phyloP scores from a whole-genome alignment of 2,329 filamentous ascomycete genomes.

The Claviceps spartinae region DNA sequence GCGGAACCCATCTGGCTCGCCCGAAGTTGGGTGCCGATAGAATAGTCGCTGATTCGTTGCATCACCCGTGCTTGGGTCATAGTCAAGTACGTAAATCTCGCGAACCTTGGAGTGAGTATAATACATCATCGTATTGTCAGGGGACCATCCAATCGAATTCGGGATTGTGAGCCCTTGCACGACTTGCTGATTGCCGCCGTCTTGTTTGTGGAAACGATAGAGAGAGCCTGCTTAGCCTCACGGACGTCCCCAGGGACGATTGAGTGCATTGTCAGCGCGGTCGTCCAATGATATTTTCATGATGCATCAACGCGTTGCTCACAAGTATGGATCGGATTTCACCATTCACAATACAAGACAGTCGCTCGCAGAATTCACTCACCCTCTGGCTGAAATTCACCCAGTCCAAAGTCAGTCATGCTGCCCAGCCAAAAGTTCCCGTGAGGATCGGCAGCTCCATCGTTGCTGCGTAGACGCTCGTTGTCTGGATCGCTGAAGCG shows the following conservation, averaged over 20 bases:
- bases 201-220: slow-evolving; percentile 50
- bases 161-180: slow-evolving; percentile 60
- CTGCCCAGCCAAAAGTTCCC: slow-evolving; percentile 76
- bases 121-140: slow-evolving; percentile 60
- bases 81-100: slow-evolving; percentile 64
- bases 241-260: neutral
- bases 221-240: slow-evolving; percentile 44
- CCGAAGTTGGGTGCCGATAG: slow-evolving; percentile 52
- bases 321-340: neutral
- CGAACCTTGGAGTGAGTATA: slow-evolving; percentile 65
- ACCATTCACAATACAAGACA: no score
- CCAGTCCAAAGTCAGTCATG: slow-evolving; percentile 61
- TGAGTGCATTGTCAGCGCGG: neutral
- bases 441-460: slow-evolving; percentile 66
- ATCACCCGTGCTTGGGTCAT: slow-evolving; percentile 47
- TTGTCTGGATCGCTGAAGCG: slow-evolving; percentile 31
- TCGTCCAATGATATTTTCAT: neutral
- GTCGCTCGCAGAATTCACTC: slow-evolving; percentile 8
- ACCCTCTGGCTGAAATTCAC: slow-evolving; percentile 48
- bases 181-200: slow-evolving; percentile 44
- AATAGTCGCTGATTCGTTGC: slow-evolving; percentile 58
- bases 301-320: neutral
- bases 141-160: slow-evolving; percentile 74
- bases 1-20: slow-evolving; percentile 71
- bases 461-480: slow-evolving; percentile 56